phyloP scores from a whole-genome alignment of 768 basidiomycete genomes.

The Tulasnella sp. region DNA sequence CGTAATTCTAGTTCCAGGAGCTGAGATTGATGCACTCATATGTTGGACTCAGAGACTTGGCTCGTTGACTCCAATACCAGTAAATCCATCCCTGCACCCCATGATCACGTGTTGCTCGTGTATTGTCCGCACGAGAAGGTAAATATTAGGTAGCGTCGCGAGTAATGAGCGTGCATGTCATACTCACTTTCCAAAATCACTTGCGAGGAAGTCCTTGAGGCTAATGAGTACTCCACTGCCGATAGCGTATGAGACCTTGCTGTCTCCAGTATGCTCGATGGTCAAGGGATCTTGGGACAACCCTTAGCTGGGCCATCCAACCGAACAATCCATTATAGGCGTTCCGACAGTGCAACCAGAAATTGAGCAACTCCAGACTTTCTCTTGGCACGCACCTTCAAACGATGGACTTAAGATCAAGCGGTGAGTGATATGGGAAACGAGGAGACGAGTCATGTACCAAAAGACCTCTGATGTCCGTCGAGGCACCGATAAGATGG shows the following conservation, averaged over 20 bases:
- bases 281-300: not conserved
- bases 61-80: conserved; percentile 26
- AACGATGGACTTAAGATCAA: not conserved
- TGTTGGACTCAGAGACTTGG: not conserved
- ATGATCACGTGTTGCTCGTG: not conserved
- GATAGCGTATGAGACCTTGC: too few relatives aligned
- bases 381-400: not conserved
- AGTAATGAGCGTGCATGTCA: too few relatives aligned
- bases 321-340: not conserved
- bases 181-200: too few relatives aligned
- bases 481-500: not conserved
- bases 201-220: too few relatives aligned
- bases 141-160: not conserved
- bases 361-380: not conserved
- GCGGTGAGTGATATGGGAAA: not conserved
- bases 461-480: not conserved
- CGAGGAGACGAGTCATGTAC: not conserved
- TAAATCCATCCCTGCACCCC: conserved; percentile 4
- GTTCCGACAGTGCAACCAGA: not conserved
- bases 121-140: not conserved
- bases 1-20: conserved; percentile 13
- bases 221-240: too few relatives aligned
- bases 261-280: too few relatives aligned
- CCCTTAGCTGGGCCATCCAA: not conserved
- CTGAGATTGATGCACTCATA: not conserved